These are phyloP conservation scores for Thielaviopsis ethacetica DNA, from an alignment of 2,329 filamentous ascomycete species.

Conservation along the genomic window DNA sequence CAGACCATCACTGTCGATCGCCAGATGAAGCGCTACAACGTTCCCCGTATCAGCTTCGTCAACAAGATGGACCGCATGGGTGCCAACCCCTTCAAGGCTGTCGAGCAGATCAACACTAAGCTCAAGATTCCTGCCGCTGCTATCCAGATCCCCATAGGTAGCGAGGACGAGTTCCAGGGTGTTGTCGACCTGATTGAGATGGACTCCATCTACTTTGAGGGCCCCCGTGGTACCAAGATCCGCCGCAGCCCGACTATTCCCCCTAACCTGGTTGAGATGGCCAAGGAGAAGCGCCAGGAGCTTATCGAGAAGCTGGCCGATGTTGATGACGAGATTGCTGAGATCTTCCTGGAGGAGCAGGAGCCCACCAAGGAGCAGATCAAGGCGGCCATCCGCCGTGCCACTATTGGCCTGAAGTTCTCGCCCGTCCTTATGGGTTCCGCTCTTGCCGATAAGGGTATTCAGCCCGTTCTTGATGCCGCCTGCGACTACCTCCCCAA, in stretches of 20 bases:
- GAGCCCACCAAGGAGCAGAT: constrained; percentile 69
- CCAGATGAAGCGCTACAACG: constrained; percentile 97
- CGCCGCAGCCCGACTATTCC: constrained; percentile 67
- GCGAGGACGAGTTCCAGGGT: constrained; percentile 80
- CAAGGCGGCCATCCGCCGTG: constrained; percentile 77
- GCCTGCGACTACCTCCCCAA: constrained; percentile 94
- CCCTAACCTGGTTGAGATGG: constrained; percentile 57
- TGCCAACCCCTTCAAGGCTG: constrained; percentile 91
- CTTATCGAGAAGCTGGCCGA: constrained; percentile 92
- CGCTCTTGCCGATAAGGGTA: constrained; percentile 81
- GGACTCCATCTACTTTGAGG: constrained; percentile 88
- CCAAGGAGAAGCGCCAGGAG: constrained; percentile 64
- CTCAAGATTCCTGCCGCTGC: constrained; percentile 85
- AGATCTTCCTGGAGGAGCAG: constrained; percentile 79
- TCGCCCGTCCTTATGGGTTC: constrained; percentile 93
- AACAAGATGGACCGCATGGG: constrained; percentile 99
- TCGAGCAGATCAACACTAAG: constrained; percentile 96
- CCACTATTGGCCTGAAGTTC: constrained; percentile 82
- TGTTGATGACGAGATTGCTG: constrained; percentile 94
- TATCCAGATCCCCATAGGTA: constrained; percentile 84
- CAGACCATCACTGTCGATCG: constrained; percentile 97
- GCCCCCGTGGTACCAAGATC: constrained; percentile 61
- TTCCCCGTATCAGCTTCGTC: constrained; percentile 87
- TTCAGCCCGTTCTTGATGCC: constrained; percentile 93
- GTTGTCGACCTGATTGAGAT: constrained; percentile 86